These are phyloP conservation scores for Tritrichomonas musculus DNA, from an alignment of 208 protist species.

Conservation along the genomic window DNA sequence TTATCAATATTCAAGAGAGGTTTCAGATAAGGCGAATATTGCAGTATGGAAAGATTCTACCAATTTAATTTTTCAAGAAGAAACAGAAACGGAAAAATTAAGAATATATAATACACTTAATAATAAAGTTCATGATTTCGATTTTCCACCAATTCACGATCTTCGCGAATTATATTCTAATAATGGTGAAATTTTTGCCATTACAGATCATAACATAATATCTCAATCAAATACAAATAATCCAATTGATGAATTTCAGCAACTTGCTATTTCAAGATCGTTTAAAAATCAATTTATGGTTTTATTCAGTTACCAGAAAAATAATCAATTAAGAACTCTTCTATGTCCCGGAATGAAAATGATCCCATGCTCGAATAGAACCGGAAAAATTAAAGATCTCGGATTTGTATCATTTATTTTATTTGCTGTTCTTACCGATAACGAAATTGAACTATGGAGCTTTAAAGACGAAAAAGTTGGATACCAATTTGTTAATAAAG, in stretches of 20 bases:
- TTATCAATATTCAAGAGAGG: not conserved
- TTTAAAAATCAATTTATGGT: not conserved
- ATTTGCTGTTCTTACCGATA: not conserved
- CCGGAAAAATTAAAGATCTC: not conserved
- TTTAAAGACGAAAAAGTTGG: not conserved
- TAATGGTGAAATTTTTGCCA: not conserved
- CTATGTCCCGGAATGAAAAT: not conserved
- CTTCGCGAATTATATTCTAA: not conserved
- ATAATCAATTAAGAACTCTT: not conserved
- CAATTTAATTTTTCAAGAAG: not conserved
- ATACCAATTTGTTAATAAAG: not conserved
- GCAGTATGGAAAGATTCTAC: not conserved
- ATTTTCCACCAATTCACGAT: not conserved
- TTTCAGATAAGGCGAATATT: not conserved
- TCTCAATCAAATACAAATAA: not conserved
- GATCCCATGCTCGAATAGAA: not conserved
- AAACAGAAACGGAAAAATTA: not conserved
- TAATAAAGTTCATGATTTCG: not conserved
- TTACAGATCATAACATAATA: not conserved
- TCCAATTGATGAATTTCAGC: not conserved
- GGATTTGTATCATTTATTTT: not conserved
- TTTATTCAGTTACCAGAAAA: not conserved
- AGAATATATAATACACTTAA: too few relatives aligned
- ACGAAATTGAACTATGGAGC: not conserved
- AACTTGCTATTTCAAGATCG: not conserved